Evolutionary conservation across 164 flowering plant species (phyloP).

Genomic region (Piper longum): DNA sequence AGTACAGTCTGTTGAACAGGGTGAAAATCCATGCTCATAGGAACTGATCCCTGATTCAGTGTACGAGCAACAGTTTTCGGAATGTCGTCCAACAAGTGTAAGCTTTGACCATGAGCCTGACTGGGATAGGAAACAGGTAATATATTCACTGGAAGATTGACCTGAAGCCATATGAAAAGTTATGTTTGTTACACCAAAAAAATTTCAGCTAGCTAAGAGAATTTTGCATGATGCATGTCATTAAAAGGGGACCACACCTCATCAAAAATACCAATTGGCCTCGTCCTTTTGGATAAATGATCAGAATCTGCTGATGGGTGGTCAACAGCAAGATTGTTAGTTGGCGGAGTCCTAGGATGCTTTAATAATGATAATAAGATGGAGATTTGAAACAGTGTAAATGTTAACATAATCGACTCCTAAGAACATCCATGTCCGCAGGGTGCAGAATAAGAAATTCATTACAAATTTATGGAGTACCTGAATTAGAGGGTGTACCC

Average conservation of each 20-base stretch:
- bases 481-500: slow-evolving; percentile 21
- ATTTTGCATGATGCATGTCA: background rate
- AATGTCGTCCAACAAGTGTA: slow-evolving; percentile 20
- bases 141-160: slow-evolving; percentile 59
- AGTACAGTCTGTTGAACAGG: slow-evolving; percentile 37
- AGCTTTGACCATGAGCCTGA: slow-evolving; percentile 14
- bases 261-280: slow-evolving; percentile 73
- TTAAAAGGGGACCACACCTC: slow-evolving; percentile 39
- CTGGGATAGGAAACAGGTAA: slow-evolving; percentile 47
- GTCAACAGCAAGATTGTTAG: slow-evolving; percentile 52
- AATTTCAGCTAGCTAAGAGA: background rate
- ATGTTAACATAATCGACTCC: slow-evolving; percentile 1
- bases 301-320: slow-evolving; percentile 85
- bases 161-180: slow-evolving; percentile 23
- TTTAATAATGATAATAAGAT: slow-evolving; percentile 7
- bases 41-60: slow-evolving; percentile 26
- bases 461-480: slow-evolving; percentile 9
- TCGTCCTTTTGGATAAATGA: slow-evolving; percentile 59
- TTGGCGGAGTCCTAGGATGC: slow-evolving; percentile 58
- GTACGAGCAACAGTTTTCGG: slow-evolving; percentile 38
- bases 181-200: background rate
- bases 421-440: background rate
- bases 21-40: slow-evolving; percentile 58
- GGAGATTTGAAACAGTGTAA: slow-evolving; percentile 1
- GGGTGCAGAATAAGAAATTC: background rate